phyloP scores from a whole-genome alignment of 306 rosid species.

The Phaseolus lunatus region DNA sequence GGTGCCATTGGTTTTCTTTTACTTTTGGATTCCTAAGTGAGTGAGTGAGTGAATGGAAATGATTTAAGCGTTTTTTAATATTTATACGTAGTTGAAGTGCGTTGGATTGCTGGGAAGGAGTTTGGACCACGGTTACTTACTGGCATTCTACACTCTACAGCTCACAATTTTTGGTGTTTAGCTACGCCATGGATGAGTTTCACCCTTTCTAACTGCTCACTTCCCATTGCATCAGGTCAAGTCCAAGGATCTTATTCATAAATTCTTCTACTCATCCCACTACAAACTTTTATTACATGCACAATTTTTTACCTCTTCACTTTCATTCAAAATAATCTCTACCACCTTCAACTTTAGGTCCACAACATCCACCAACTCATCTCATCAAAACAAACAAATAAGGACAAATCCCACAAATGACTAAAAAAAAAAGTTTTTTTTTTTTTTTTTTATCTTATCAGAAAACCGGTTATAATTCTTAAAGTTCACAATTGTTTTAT shows the following conservation, averaged over 20 bases:
- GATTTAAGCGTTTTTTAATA: neutral
- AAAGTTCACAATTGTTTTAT: too few species aligned
- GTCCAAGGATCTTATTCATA: neutral
- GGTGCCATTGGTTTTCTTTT: conserved; percentile 20
- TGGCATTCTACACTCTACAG: conserved; percentile 48
- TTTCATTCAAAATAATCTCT: too few species aligned
- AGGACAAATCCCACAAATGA: too few species aligned
- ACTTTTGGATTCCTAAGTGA: conserved; percentile 4
- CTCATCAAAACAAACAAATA: too few species aligned
- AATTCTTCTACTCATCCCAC: neutral
- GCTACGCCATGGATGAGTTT: conserved; percentile 34
- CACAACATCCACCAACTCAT: too few species aligned
- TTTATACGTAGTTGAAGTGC: neutral
- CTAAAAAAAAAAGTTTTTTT: too few species aligned
- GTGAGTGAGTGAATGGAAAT: neutral
- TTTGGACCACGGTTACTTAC: conserved; percentile 64
- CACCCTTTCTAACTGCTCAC: conserved; percentile 38
- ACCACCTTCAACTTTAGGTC: too few species aligned
- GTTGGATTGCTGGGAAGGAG: neutral
- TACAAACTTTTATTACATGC: too few species aligned
- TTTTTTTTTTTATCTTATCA: too few species aligned
- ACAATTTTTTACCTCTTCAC: too few species aligned
- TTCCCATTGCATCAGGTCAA: conserved; percentile 4
- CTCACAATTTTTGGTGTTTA: conserved; percentile 56
- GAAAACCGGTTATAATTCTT: too few species aligned